Percentiles rank a stretch among this genome's conserved stretches.
Conservation (phyloP, 208 protist species). For the Leptomonas seymouri region DNA sequence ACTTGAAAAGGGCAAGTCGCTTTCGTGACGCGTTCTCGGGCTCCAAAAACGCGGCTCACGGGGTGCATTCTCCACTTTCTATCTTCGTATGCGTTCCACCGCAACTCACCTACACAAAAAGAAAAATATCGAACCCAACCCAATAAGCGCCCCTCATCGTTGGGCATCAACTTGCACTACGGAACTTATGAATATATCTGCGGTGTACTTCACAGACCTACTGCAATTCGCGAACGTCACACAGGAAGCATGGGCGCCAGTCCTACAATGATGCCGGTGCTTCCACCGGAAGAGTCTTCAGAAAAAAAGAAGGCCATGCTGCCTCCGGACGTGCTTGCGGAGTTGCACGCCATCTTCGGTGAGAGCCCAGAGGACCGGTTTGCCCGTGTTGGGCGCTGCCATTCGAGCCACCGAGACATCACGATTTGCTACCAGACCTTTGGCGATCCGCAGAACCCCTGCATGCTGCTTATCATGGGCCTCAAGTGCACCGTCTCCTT, state of each 20-base stretch:
- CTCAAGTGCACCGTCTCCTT: conserved; percentile 71
- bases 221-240: not conserved
- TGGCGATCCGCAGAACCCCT: conserved; percentile 51
- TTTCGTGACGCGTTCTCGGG: too few species aligned
- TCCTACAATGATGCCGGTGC: conserved; percentile 11
- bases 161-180: too few species aligned
- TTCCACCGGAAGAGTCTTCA: not conserved
- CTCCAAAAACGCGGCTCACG: too few species aligned
- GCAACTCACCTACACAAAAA: too few species aligned
- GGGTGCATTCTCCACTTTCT: too few species aligned
- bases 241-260: not conserved
- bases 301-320: not conserved
- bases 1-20: too few species aligned
- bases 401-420: conserved; percentile 47
- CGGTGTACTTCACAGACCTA: too few species aligned
- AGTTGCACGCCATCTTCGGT: conserved; percentile 21
- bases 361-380: conserved; percentile 34
- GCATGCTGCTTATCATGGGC: conserved; percentile 73
- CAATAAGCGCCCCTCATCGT: too few species aligned
- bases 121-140: too few species aligned
- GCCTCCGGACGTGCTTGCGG: conserved; percentile 14
- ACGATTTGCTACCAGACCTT: conserved; percentile 79
- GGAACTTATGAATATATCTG: too few species aligned
- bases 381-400: conserved; percentile 60
- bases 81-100: too few species aligned